Evolutionary conservation across 345 rosid species (phyloP).

Genomic region (Psidium friedrichsthalianum): DNA sequence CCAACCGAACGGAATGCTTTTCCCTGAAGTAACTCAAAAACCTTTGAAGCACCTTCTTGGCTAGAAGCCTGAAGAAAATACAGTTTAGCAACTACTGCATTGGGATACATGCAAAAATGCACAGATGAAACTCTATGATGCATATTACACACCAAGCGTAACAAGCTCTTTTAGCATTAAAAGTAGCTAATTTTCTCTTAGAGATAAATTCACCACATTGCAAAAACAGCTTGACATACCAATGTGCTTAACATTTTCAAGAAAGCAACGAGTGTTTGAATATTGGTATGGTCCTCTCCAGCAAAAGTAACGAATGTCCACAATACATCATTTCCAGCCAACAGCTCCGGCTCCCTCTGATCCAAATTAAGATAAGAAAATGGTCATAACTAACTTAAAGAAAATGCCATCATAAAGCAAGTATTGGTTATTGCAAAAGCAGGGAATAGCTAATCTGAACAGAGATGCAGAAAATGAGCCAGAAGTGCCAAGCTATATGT

Average conservation of each 20-base stretch:
- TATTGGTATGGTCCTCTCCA: constrained; percentile 95
- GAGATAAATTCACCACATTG: neutral
- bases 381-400: neutral
- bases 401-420: neutral
- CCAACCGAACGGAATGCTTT: constrained; percentile 83
- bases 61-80: constrained; percentile 65
- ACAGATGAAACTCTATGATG: neutral
- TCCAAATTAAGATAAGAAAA: constrained; percentile 4
- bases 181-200: neutral
- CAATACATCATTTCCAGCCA: constrained; percentile 85
- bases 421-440: neutral
- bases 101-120: neutral
- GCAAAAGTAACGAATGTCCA: constrained; percentile 98
- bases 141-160: neutral
- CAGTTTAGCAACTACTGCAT: constrained; percentile 3
- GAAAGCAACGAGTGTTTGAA: constrained; percentile 92
- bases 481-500: neutral
- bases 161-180: neutral
- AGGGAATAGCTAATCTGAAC: neutral
- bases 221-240: constrained; percentile 33
- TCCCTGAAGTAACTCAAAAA: constrained; percentile 80
- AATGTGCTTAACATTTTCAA: constrained; percentile 85
- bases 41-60: constrained; percentile 90
- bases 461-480: neutral
- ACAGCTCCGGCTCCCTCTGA: constrained; percentile 87